Evolutionary conservation across 163 green algal species (phyloP).

Genomic region (Scenedesmus sp.): DNA sequence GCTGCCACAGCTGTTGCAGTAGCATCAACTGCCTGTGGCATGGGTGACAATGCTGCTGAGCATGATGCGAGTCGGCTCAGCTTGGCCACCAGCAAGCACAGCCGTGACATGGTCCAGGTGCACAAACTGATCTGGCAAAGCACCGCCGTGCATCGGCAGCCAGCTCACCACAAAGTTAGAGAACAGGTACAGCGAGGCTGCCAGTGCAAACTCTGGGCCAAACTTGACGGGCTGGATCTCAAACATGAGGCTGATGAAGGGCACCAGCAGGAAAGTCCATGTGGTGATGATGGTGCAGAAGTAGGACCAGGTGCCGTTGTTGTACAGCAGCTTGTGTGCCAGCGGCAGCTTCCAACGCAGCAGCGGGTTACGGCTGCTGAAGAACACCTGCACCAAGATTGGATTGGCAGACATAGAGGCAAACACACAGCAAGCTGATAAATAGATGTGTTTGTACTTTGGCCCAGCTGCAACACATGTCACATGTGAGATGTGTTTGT

Average conservation of each 20-base stretch:
- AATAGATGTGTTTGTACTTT: too few relatives aligned
- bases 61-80: too few relatives aligned
- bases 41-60: background rate
- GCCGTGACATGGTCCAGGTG: too few relatives aligned
- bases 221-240: conserved; percentile 64
- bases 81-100: too few relatives aligned
- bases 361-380: conserved; percentile 48
- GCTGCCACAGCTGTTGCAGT: background rate
- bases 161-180: conserved; percentile 37
- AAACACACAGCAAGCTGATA: background rate
- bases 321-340: conserved; percentile 50
- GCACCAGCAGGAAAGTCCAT: conserved; percentile 60
- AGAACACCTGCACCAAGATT: conserved; percentile 53
- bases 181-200: conserved; percentile 49
- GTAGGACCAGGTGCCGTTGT: conserved; percentile 56
- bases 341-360: conserved; percentile 53
- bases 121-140: too few relatives aligned
- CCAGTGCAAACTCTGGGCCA: conserved; percentile 53
- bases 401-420: too few relatives aligned
- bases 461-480: too few relatives aligned
- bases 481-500: too few relatives aligned
- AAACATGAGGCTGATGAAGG: conserved; percentile 64
- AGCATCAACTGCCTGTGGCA: background rate
- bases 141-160: too few relatives aligned
- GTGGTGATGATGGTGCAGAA: conserved; percentile 50